Conservation (phyloP, 2,329 filamentous ascomycete genomes). For the Penicillium sp. region DNA sequence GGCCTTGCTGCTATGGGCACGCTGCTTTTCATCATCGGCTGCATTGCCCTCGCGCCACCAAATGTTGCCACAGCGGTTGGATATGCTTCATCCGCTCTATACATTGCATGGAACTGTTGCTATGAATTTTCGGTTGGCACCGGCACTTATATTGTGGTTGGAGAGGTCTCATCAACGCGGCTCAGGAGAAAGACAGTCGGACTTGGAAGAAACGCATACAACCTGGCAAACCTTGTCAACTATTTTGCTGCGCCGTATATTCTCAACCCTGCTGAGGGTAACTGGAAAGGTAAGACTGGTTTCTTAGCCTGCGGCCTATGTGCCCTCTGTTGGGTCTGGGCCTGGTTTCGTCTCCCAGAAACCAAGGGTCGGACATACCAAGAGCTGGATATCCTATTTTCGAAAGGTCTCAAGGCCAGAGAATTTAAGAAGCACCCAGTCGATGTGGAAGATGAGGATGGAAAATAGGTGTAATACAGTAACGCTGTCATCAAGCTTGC, state of each 20-base stretch:
- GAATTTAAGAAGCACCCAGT: no score
- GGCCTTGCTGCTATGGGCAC: neutral
- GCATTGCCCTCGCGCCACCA: neutral
- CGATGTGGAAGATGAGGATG: no score
- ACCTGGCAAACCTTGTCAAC: constrained; percentile 50
- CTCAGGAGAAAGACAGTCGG: constrained; percentile 60
- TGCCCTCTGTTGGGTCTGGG: constrained; percentile 30
- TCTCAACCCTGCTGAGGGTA: constrained; percentile 27
- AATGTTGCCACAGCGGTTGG: no score
- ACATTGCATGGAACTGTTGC: no score
- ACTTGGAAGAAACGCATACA: constrained; percentile 55
- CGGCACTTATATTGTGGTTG: constrained; percentile 55
- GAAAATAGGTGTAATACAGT: no score
- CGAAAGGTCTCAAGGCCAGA: no score
- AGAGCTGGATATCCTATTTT: constrained; percentile 43
- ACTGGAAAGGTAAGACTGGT: constrained; percentile 37
- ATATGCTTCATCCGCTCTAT: no score
- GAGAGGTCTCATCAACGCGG: constrained; percentile 57
- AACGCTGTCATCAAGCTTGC: no score
- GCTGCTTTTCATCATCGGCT: neutral
- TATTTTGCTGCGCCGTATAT: constrained; percentile 25
- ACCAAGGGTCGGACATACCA: constrained; percentile 35
- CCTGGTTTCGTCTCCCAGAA: constrained; percentile 39
- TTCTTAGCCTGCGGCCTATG: constrained; percentile 42
- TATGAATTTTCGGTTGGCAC: constrained; percentile 59